These are phyloP conservation scores for Dothideomycetes sp. DNA, from an alignment of 2,329 filamentous ascomycete species.

Conservation along the genomic window DNA sequence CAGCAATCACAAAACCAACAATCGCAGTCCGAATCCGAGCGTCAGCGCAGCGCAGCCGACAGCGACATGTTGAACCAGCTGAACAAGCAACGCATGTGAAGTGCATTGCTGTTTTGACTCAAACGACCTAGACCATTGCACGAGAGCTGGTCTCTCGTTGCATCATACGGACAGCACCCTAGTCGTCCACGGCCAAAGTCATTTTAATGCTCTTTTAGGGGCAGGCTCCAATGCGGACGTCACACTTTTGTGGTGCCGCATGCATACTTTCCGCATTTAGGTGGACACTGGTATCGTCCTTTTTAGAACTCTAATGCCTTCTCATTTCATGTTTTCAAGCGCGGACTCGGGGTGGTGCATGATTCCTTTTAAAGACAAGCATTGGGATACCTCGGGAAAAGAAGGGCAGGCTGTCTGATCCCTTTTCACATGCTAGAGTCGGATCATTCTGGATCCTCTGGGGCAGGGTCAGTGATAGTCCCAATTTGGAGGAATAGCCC, in stretches of 20 bases:
- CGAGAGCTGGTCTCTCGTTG: too few relatives aligned
- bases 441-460: background rate
- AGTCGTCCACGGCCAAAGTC: too few relatives aligned
- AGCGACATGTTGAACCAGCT: conserved; percentile 32
- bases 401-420: background rate
- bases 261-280: too few relatives aligned
- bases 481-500: too few relatives aligned
- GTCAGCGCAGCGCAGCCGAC: conserved; percentile 28
- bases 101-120: background rate
- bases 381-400: too few relatives aligned
- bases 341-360: background rate
- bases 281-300: background rate
- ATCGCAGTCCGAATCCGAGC: conserved; percentile 26
- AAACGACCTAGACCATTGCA: too few relatives aligned
- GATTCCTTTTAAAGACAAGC: background rate
- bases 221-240: too few relatives aligned
- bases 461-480: too few relatives aligned
- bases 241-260: too few relatives aligned
- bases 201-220: too few relatives aligned
- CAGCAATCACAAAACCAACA: conserved; percentile 3
- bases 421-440: background rate
- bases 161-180: too few relatives aligned
- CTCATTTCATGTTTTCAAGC: background rate
- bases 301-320: background rate
- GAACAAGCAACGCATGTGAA: conserved; percentile 15